Evolutionary conservation across 2,329 filamentous ascomycete genomes (phyloP).

Genomic region (Epichloe gansuensis): DNA sequence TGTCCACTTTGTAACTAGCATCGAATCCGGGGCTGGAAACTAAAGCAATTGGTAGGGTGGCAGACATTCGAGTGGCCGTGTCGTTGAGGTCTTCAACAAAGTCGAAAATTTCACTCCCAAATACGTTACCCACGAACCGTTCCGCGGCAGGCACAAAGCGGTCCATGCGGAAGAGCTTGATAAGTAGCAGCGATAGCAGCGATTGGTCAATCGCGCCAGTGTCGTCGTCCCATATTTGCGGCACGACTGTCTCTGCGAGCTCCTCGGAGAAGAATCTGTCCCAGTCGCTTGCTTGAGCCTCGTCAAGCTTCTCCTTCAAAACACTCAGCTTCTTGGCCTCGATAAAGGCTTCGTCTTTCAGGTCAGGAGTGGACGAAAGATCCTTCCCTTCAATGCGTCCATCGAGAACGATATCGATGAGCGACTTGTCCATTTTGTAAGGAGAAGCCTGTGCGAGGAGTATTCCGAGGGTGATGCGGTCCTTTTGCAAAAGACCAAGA

Average conservation of each 20-base stretch:
- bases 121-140: slow-evolving; percentile 76
- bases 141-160: slow-evolving; percentile 88
- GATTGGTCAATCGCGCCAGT: slow-evolving; percentile 58
- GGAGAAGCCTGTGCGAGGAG: slow-evolving; percentile 92
- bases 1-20: slow-evolving; percentile 97
- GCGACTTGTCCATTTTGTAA: slow-evolving; percentile 81
- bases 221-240: slow-evolving; percentile 55
- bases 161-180: slow-evolving; percentile 93
- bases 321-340: slow-evolving; percentile 55
- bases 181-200: slow-evolving; percentile 70
- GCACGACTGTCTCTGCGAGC: slow-evolving; percentile 72
- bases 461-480: slow-evolving; percentile 87
- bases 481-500: slow-evolving; percentile 80
- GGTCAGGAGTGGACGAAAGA: slow-evolving; percentile 54
- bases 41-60: slow-evolving; percentile 75
- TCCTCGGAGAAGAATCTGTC: slow-evolving; percentile 74
- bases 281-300: slow-evolving; percentile 54
- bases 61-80: slow-evolving; percentile 72
- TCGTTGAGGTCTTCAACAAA: slow-evolving; percentile 73
- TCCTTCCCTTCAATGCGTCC: slow-evolving; percentile 63
- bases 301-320: slow-evolving; percentile 60
- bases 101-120: slow-evolving; percentile 72
- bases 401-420: slow-evolving; percentile 81
- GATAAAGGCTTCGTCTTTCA: slow-evolving; percentile 54
- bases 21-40: slow-evolving; percentile 95